Evolutionary conservation across 1,139 yeast genomes (phyloP), one percentile per base, ranked within the genome.

Genomic region (Eremothecium sinecaudum): DNA sequence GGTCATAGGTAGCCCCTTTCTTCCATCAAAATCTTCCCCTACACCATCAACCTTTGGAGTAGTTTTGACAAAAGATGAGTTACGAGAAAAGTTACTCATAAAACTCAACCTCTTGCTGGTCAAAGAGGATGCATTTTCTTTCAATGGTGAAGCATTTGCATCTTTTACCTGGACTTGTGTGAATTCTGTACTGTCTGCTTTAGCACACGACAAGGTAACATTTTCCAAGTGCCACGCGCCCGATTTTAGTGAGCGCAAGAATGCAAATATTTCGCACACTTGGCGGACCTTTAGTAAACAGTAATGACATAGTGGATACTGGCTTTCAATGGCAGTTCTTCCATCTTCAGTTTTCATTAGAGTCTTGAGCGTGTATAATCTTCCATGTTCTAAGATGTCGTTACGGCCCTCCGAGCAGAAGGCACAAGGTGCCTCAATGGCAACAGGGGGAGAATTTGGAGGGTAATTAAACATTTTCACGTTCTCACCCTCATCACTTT

Each of bases 231-330:
- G 63, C 71, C 75, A 72, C 6, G 69, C 61, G 5, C 73, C 71
- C 18, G 58, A 45, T 44, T 77, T 70, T 25, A 83, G 62, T 11
- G 79, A 66, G 45, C 93, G 67, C 42, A 84, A 59, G 46, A 80
- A 75, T 35, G 90, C 79, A 58, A 77, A 75, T 48, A 81, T 69
- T 43, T 84, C 90, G 62, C 94, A 77, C 20, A 79, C 74, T 40
- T 81, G 75, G 46, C 97, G 71, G 34, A 86, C 70, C 47, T 84
- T 77, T 36, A 78, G 69, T 33, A 87, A 65, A 60, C 97, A 90
- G 51, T 74, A 79, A 45, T 79, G 79, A 56, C 97, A 90, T 31
- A 87, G 63, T n/a, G 94, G 84, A 48, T 80, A 79, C 33, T 57
- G 69, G 37, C 53, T 51, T 9, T 46, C 53, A 18, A 62, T 49